A percentile compares a stretch with the other conserved stretches of the same genome.
These are phyloP conservation scores for Eremothecium sinecaudum DNA, from an alignment of 1,139 yeast species.

Conservation along the genomic window DNA sequence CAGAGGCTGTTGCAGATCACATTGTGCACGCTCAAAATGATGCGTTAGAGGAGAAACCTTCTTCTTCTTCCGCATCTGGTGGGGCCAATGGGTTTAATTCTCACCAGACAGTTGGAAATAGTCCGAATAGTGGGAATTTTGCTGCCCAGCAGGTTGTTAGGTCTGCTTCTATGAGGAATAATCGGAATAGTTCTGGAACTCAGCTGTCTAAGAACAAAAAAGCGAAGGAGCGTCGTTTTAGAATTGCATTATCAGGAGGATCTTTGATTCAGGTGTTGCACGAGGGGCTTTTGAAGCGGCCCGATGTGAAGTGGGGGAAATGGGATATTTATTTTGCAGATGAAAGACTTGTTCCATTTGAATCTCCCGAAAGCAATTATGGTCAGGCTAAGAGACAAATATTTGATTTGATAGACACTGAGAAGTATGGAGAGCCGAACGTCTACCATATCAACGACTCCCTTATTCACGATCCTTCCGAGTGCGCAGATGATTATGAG, in stretches of 20 bases:
- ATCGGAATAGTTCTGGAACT: constrained; percentile 12
- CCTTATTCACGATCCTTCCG: constrained; percentile 75
- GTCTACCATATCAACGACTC: constrained; percentile 76
- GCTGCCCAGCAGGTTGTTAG: constrained; percentile 1
- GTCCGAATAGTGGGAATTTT: background rate
- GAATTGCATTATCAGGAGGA: constrained; percentile 89
- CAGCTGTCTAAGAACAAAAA: constrained; percentile 19
- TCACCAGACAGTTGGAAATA: background rate
- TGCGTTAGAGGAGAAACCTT: constrained; percentile 9
- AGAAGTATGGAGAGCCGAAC: constrained; percentile 48
- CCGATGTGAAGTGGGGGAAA: constrained; percentile 77
- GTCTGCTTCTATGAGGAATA: constrained; percentile 12
- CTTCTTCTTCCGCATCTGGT: constrained; percentile 1
- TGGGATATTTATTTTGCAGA: constrained; percentile 98
- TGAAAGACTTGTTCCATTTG: constrained; percentile 88
- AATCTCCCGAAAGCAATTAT: constrained; percentile 73
- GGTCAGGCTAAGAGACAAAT: constrained; percentile 80
- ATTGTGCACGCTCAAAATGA: constrained; percentile 69
- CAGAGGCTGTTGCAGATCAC: constrained; percentile 90
- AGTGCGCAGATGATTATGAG: constrained; percentile 90
- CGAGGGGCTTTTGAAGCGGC: constrained; percentile 69
- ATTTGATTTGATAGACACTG: constrained; percentile 51
- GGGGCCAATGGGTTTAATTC: constrained; percentile 3
- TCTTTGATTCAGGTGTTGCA: constrained; percentile 76
- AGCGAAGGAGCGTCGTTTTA: constrained; percentile 57